Evolutionary conservation across 371 early-diverging fungal species (phyloP).

Genomic region (Zychaea mexicana): DNA sequence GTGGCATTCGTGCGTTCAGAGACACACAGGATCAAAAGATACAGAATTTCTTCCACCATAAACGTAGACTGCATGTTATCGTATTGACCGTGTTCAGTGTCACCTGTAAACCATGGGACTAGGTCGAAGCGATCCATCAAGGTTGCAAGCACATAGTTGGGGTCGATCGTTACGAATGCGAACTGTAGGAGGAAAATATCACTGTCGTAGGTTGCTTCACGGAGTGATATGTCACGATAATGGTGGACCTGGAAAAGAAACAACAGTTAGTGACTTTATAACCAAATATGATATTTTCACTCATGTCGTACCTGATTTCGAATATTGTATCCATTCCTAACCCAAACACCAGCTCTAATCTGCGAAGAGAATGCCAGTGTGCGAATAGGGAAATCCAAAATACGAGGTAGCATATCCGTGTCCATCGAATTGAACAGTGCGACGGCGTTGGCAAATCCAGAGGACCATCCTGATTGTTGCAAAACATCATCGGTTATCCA

Average conservation of each 20-base stretch:
- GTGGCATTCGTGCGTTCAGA: constrained; percentile 77
- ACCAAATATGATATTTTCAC: too few relatives aligned
- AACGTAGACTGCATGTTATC: constrained; percentile 70
- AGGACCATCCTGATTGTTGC: constrained; percentile 53
- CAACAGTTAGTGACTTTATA: background rate
- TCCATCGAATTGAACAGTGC: constrained; percentile 12
- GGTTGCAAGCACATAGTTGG: constrained; percentile 72
- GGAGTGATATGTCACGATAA: constrained; percentile 76
- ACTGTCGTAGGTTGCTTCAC: constrained; percentile 82
- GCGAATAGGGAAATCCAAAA: constrained; percentile 83
- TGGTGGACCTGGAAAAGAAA: constrained; percentile 66
- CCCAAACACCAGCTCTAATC: constrained; percentile 93
- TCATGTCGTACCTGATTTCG: constrained; percentile 52
- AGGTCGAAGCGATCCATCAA: constrained; percentile 84
- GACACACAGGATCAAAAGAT: constrained; percentile 78
- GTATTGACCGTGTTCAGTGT: constrained; percentile 55
- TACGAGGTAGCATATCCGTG: constrained; percentile 30
- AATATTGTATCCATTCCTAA: constrained; percentile 89
- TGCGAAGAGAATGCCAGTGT: constrained; percentile 82
- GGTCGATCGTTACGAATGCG: constrained; percentile 64
- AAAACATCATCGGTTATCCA: constrained; percentile 56
- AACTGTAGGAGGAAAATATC: constrained; percentile 84
- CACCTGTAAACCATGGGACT: constrained; percentile 77
- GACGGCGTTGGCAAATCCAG: constrained; percentile 53
- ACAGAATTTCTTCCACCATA: constrained; percentile 86